phyloP scores from a whole-genome alignment of 768 basidiomycete species.

The Psilocybe tampanensis region DNA sequence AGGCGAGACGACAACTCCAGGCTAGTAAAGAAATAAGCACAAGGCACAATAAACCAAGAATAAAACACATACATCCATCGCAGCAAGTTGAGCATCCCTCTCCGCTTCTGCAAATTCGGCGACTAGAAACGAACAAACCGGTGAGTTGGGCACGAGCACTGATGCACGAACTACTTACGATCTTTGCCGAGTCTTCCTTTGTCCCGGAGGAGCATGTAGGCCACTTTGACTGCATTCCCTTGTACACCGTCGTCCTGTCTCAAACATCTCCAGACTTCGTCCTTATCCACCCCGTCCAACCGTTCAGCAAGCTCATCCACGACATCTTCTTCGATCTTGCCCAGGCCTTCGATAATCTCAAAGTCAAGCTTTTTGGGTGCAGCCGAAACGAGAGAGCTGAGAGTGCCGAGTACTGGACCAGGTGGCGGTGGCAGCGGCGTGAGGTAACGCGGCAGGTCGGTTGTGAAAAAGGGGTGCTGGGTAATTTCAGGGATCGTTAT shows the following conservation, averaged over 20 bases:
- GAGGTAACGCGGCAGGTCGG: conserved; percentile 86
- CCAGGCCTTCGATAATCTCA: conserved; percentile 89
- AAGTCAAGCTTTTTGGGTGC: conserved; percentile 73
- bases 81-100: conserved; percentile 76
- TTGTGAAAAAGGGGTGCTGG: conserved; percentile 87
- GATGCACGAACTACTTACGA: conserved; percentile 51
- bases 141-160: background rate
- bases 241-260: conserved; percentile 81
- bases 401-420: conserved; percentile 74
- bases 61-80: conserved; percentile 69
- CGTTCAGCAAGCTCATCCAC: conserved; percentile 78
- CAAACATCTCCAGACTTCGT: conserved; percentile 88
- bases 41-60: conserved; percentile 2
- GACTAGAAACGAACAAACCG: conserved; percentile 39
- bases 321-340: conserved; percentile 89
- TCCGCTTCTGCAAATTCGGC: conserved; percentile 85
- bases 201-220: conserved; percentile 91
- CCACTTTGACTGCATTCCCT: conserved; percentile 94
- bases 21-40: conserved; percentile 40
- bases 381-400: conserved; percentile 71
- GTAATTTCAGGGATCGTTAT: conserved; percentile 93
- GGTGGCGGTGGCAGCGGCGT: conserved; percentile 77
- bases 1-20: conserved; percentile 71
- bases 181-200: conserved; percentile 84
- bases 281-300: conserved; percentile 75